phyloP scores from a whole-genome alignment of 2,329 filamentous ascomycete genomes.

The Colletotrichum godetiae region DNA sequence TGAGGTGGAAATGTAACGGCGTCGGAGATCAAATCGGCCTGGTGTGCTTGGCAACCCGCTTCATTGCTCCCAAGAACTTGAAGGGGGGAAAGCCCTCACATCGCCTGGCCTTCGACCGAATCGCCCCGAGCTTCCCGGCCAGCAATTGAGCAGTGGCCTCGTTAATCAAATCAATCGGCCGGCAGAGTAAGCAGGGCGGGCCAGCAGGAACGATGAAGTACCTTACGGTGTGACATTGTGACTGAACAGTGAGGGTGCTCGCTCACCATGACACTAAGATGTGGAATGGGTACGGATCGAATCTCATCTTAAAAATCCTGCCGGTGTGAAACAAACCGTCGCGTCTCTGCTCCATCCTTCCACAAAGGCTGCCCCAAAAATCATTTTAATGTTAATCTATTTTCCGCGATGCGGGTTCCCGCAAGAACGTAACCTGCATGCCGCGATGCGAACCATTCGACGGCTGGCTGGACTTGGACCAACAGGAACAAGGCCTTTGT shows the following conservation, averaged over 20 bases:
- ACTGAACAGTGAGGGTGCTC: too few relatives aligned
- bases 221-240: too few relatives aligned
- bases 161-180: conserved; percentile 2
- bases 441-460: conserved; percentile 14
- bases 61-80: not conserved
- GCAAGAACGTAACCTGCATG: not conserved
- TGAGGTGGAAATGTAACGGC: conserved; percentile 14
- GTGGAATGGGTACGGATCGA: conserved; percentile 20
- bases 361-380: conserved; percentile 11
- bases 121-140: conserved; percentile 2
- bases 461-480: not conserved
- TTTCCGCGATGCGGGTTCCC: conserved; percentile 17
- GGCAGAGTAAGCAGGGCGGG: not conserved
- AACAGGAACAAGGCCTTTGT: conserved; percentile 9
- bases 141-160: conserved; percentile 7
- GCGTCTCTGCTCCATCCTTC: conserved; percentile 12
- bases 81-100: not conserved
- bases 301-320: conserved; percentile 33
- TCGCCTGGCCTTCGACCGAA: conserved; percentile 21
- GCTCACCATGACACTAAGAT: too few relatives aligned
- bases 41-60: conserved; percentile 12
- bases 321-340: conserved; percentile 32
- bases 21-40: conserved; percentile 9
- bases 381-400: conserved; percentile 25
- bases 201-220: not conserved